Evolutionary conservation across 768 basidiomycete genomes (phyloP).

Genomic region (Hericium coralloides): DNA sequence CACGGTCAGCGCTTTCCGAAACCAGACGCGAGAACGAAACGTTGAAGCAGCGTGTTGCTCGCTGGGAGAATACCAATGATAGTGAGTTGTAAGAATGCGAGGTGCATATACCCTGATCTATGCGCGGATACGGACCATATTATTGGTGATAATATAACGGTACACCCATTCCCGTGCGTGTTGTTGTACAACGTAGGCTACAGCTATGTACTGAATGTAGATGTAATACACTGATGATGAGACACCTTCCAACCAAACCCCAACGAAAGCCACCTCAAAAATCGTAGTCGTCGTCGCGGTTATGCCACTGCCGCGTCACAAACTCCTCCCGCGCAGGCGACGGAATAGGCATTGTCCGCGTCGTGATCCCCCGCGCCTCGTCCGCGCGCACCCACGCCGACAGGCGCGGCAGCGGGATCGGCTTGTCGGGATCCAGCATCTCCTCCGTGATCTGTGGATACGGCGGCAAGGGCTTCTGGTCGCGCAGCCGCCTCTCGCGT

Average conservation of each 20-base stretch:
- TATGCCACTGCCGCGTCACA: no score
- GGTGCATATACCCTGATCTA: not conserved
- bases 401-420: conserved; percentile 2
- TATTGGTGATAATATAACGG: not conserved
- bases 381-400: conserved; percentile 2
- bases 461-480: not conserved
- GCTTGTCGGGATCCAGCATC: conserved; percentile 2
- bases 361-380: not conserved
- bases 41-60: conserved; percentile 21
- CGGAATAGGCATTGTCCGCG: not conserved
- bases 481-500: not conserved
- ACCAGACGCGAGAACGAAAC: conserved; percentile 45
- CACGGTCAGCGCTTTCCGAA: conserved; percentile 33
- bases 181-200: not conserved
- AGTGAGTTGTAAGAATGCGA: not conserved
- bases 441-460: not conserved
- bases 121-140: not conserved
- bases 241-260: no score
- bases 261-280: not conserved
- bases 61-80: no score
- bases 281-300: not conserved
- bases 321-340: not conserved
- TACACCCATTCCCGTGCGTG: not conserved
- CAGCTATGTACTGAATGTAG: not conserved
- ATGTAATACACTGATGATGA: not conserved